These are phyloP conservation scores for Coemansia sp. DNA, from an alignment of 192 early-diverging fungal species.

Conservation along the genomic window DNA sequence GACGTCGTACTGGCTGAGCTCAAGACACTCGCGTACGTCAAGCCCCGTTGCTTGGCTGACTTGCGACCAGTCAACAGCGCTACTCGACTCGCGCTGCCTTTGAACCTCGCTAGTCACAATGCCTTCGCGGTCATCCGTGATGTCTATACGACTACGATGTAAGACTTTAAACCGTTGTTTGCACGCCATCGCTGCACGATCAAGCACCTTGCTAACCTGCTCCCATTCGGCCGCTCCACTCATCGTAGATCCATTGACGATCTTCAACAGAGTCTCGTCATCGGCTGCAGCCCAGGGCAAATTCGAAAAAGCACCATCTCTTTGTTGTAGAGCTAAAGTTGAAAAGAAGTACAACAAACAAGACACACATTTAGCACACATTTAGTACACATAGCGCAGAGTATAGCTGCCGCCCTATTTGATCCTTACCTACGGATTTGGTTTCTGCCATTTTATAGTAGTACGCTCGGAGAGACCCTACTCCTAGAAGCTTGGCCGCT, in stretches of 20 bases:
- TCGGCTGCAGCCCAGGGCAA: neutral
- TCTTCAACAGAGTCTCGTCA: neutral
- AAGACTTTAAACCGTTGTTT: neutral
- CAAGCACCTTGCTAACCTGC: neutral
- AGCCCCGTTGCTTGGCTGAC: neutral
- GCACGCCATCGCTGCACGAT: neutral
- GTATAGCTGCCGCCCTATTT: no score
- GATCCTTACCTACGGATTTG: no score
- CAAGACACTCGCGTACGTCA: conserved; percentile 10
- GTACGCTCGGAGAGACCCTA: no score
- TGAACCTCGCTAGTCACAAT: neutral
- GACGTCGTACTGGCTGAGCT: neutral
- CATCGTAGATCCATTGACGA: neutral
- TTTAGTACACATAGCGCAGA: no score
- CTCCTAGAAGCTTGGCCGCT: no score
- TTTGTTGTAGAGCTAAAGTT: neutral
- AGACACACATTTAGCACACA: no score
- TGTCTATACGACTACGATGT: neutral
- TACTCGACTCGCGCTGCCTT: neutral
- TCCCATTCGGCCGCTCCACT: neutral
- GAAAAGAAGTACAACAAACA: neutral
- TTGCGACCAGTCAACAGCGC: conserved; percentile 12
- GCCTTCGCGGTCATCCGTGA: neutral
- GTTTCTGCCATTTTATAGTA: no score
- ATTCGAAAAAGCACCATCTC: neutral